phyloP scores from a whole-genome alignment of 495 filamentous ascomycete genomes.

The Neurospora discreta region DNA sequence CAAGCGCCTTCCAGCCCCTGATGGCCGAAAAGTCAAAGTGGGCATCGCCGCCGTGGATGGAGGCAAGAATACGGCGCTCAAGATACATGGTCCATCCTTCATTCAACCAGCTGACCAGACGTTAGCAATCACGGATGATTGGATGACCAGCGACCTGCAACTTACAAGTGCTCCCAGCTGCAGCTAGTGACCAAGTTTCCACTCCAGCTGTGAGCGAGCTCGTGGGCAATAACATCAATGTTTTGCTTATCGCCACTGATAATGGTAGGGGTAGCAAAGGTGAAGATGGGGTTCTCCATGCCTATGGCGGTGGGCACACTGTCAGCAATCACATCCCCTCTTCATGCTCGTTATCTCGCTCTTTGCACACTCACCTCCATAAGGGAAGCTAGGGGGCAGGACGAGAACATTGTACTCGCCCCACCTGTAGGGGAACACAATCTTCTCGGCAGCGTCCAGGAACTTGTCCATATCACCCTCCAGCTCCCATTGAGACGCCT shows the following conservation, averaged over 20 bases:
- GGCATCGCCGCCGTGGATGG: constrained; percentile 58
- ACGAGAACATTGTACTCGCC: constrained; percentile 90
- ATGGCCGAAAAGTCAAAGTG: constrained; percentile 90
- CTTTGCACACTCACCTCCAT: constrained; percentile 35
- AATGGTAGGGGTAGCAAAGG: constrained; percentile 86
- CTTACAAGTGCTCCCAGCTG: constrained; percentile 86
- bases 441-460: constrained; percentile 75
- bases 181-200: constrained; percentile 86
- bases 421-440: constrained; percentile 85
- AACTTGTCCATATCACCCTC: constrained; percentile 84
- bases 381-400: constrained; percentile 83
- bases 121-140: constrained; percentile 8
- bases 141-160: background rate
- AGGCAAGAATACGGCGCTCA: constrained; percentile 62
- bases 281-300: constrained; percentile 94
- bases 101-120: constrained; percentile 59
- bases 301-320: constrained; percentile 27
- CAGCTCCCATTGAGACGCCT: constrained; percentile 78
- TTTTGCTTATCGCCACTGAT: constrained; percentile 89
- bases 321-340: background rate
- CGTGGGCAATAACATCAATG: constrained; percentile 92
- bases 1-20: constrained; percentile 60
- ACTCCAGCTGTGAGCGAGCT: constrained; percentile 84
- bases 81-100: constrained; percentile 95
- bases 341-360: background rate